Percentiles rank a stretch among this genome's conserved stretches.
phyloP scores from a whole-genome alignment of 257 asterid species.

The Cruciata laevipes region DNA sequence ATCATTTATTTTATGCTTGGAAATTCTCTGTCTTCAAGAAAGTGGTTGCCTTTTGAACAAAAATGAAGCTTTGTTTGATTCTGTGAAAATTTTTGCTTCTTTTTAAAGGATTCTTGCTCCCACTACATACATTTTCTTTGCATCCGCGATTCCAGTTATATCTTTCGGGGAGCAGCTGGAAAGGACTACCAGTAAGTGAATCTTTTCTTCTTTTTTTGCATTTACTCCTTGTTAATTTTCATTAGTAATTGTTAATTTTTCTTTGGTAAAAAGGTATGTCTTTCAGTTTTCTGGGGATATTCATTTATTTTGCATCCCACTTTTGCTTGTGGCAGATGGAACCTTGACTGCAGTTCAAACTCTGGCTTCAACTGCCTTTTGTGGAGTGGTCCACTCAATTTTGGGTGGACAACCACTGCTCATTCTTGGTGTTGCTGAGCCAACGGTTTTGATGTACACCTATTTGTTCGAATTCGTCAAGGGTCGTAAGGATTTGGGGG shows the following conservation, averaged over 20 bases:
- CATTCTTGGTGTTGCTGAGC: conserved; percentile 97
- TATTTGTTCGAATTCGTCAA: conserved; percentile 88
- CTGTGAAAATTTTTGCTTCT: conserved; percentile 1
- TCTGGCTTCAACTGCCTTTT: conserved; percentile 87
- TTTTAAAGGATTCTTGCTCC: conserved; percentile 85
- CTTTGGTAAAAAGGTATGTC: neutral
- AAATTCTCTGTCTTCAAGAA: conserved; percentile 3
- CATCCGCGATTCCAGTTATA: conserved; percentile 94
- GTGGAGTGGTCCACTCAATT: conserved; percentile 86
- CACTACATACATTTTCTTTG: conserved; percentile 93
- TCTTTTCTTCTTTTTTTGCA: conserved; percentile 10
- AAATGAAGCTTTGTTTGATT: neutral
- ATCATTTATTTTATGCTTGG: conserved; percentile 4
- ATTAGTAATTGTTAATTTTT: neutral
- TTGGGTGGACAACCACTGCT: conserved; percentile 93
- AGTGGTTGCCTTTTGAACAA: conserved; percentile 3
- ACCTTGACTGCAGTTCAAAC: conserved; percentile 91
- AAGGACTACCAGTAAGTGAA: conserved; percentile 58
- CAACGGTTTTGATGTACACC: conserved; percentile 95
- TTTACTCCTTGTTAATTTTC: neutral
- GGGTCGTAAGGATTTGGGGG: conserved; percentile 79
- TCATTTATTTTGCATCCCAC: neutral
- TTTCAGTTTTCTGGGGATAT: neutral
- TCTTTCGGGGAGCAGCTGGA: conserved; percentile 95
- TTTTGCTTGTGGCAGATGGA: conserved; percentile 52